Evolutionary conservation across 2,329 filamentous ascomycete species (phyloP).

Genomic region (Cyanodermella asteris): DNA sequence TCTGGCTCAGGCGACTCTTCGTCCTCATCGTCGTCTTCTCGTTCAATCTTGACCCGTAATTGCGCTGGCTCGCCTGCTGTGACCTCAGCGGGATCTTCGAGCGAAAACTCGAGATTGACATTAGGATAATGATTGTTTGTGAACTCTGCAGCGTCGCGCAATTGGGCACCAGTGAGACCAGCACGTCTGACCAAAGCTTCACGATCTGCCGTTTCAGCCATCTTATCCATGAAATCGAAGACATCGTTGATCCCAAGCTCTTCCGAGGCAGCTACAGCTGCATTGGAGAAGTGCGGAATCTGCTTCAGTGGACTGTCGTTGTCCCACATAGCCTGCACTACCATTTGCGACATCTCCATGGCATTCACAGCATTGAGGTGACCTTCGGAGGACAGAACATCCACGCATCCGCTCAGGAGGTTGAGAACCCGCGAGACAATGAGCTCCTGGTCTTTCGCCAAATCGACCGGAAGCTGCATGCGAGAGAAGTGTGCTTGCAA

Average conservation of each 20-base stretch:
- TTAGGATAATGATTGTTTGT: conserved; percentile 95
- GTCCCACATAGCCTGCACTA: conserved; percentile 98
- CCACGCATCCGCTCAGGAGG: conserved; percentile 75
- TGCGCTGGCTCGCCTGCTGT: conserved; percentile 62
- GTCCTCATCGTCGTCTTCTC: conserved; percentile 53
- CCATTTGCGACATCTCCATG: conserved; percentile 99
- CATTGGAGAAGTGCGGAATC: conserved; percentile 78
- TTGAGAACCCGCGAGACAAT: conserved; percentile 69
- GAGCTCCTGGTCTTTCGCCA: conserved; percentile 85
- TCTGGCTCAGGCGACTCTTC: conserved; percentile 59
- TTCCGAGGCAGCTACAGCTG: conserved; percentile 63
- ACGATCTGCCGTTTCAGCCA: conserved; percentile 82
- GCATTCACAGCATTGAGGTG: conserved; percentile 94
- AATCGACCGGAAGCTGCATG: conserved; percentile 87
- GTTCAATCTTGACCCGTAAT: conserved; percentile 63
- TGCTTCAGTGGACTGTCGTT: conserved; percentile 91
- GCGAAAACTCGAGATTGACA: conserved; percentile 71
- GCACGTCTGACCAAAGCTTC: conserved; percentile 54
- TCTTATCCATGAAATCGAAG: conserved; percentile 95
- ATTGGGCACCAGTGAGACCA: conserved; percentile 56
- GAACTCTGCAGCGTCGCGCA: conserved; percentile 77
- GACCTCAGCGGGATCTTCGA: conserved; percentile 61
- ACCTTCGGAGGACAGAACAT: conserved; percentile 86
- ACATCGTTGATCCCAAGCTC: conserved; percentile 74
- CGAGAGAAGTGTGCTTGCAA: conserved; percentile 93